Evolutionary conservation across 306 rosid species (phyloP).

Genomic region (Castanea crenata): DNA sequence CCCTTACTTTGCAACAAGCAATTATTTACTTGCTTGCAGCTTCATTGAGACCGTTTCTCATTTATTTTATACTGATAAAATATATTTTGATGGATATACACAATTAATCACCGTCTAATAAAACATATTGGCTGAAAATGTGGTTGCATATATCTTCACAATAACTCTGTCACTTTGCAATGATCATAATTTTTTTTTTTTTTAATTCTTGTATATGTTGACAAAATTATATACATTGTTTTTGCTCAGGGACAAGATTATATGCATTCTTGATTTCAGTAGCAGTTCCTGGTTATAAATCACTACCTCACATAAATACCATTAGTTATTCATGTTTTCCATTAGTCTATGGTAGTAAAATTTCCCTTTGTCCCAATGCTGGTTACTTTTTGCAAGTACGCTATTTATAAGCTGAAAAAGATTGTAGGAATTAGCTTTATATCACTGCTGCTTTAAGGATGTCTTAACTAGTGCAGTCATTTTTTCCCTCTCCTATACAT

Average conservation of each 20-base stretch:
- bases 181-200: background rate
- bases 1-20: constrained; percentile 22
- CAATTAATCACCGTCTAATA: background rate
- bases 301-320: no score
- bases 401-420: background rate
- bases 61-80: background rate
- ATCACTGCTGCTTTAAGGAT: background rate
- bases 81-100: background rate
- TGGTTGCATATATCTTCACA: background rate
- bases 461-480: background rate
- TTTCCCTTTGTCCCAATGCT: no score
- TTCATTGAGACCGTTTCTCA: background rate
- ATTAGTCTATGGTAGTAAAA: no score
- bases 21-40: constrained; percentile 9
- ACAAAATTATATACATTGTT: no score
- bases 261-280: no score
- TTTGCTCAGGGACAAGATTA: no score
- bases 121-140: background rate
- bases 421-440: background rate
- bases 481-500: background rate
- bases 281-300: no score
- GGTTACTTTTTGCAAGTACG: background rate
- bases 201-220: no score
- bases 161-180: background rate
- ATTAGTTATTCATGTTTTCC: no score